Evolutionary conservation across 345 rosid genomes (phyloP).

Genomic region (Isatis tinctoria): DNA sequence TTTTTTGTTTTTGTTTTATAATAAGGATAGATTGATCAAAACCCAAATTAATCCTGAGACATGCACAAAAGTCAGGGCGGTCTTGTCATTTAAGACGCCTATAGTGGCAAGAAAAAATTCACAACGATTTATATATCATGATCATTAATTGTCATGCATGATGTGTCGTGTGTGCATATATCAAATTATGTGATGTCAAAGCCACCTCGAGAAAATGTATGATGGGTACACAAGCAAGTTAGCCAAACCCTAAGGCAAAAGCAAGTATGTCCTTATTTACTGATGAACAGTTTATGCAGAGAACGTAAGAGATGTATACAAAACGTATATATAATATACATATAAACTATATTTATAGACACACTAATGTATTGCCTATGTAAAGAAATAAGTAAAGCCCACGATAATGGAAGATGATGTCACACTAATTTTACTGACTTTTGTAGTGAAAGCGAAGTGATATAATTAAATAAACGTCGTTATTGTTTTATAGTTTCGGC

Average conservation of each 20-base stretch:
- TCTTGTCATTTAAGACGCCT: neutral
- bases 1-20: neutral
- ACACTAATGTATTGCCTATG: neutral
- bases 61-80: neutral
- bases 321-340: no score
- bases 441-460: neutral
- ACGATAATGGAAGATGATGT: neutral
- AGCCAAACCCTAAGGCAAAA: neutral
- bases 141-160: neutral
- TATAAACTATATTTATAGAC: no score
- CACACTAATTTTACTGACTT: neutral
- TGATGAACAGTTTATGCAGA: neutral
- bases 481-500: neutral
- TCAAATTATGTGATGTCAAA: neutral
- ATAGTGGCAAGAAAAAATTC: neutral
- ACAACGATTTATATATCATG: no score
- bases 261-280: neutral
- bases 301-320: no score
- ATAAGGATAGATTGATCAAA: neutral
- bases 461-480: neutral
- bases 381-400: neutral
- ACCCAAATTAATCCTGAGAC: neutral
- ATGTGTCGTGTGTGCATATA: neutral
- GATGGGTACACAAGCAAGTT: neutral
- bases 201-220: neutral